Percentiles rank a stretch among this genome's conserved stretches.
phyloP scores from a whole-genome alignment of 176 grass and related monocot genomes.

The Avena atlantica region DNA sequence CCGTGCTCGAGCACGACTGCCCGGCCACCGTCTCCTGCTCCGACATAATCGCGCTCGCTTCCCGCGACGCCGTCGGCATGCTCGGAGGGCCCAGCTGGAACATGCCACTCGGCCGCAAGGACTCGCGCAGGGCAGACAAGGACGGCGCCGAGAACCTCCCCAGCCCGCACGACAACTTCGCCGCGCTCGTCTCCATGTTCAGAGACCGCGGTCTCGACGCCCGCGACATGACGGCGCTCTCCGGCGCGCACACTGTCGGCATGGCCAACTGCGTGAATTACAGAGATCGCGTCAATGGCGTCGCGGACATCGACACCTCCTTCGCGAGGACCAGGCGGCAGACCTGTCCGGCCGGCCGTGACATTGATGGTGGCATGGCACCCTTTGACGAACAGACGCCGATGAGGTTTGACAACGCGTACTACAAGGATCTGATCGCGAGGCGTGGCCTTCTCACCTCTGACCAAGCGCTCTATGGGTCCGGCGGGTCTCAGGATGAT shows the following conservation, averaged over 20 bases:
- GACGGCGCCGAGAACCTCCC: conserved; percentile 54
- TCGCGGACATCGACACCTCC: conserved; percentile 1
- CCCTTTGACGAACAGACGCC: conserved; percentile 39
- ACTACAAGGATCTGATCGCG: conserved; percentile 55
- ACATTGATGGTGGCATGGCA: neutral
- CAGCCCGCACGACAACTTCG: conserved; percentile 10
- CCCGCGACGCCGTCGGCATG: conserved; percentile 60
- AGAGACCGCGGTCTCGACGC: conserved; percentile 39
- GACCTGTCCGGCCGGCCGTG: neutral
- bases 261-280: conserved; percentile 21
- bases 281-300: neutral
- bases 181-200: conserved; percentile 49
- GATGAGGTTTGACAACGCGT: conserved; percentile 57
- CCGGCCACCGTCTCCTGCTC: conserved; percentile 64
- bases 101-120: conserved; percentile 71
- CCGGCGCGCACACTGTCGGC: conserved; percentile 58
- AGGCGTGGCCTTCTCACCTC: conserved; percentile 58
- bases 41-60: conserved; percentile 56
- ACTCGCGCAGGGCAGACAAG: conserved; percentile 44
- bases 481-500: conserved; percentile 3
- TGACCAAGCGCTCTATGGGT: conserved; percentile 60
- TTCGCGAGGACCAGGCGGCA: conserved; percentile 5
- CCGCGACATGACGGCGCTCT: conserved; percentile 57
- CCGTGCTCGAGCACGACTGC: conserved; percentile 52
- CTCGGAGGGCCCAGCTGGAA: conserved; percentile 66